Percentiles rank a stretch among this genome's conserved stretches.
These are phyloP conservation scores for Durio zibethinus DNA, from an alignment of 345 rosid species.

Conservation along the genomic window DNA sequence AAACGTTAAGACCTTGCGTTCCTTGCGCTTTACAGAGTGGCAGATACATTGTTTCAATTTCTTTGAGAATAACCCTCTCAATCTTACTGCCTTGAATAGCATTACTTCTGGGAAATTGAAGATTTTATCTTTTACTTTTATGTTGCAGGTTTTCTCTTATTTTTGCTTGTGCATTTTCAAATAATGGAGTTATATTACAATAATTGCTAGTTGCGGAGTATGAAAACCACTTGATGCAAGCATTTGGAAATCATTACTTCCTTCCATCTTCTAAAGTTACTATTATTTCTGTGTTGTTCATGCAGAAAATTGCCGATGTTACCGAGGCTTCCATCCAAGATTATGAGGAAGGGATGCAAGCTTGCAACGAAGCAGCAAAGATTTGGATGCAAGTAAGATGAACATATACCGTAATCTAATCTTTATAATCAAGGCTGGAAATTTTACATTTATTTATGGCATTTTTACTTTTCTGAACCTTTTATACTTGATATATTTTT, in stretches of 20 bases:
- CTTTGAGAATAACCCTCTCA: not conserved
- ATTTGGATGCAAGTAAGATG: slow-evolving; percentile 75
- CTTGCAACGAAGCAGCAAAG: slow-evolving; percentile 80
- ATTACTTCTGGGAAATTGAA: not conserved
- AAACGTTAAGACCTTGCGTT: not conserved
- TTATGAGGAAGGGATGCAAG: slow-evolving; percentile 77
- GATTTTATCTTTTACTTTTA: not conserved
- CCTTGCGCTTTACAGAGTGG: not conserved
- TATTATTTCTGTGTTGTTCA: slow-evolving; percentile 8
- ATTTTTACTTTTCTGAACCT: not conserved
- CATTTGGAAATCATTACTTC: not conserved
- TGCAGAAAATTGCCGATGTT: slow-evolving; percentile 74
- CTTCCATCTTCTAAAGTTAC: not conserved
- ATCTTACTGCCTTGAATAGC: not conserved
- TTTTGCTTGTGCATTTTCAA: not conserved
- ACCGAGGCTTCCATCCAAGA: slow-evolving; percentile 75
- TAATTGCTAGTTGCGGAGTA: not conserved
- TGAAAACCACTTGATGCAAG: not conserved
- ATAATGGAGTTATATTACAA: not conserved
- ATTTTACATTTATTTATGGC: not conserved
- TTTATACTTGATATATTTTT: not conserved
- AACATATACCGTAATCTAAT: not conserved
- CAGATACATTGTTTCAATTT: not conserved
- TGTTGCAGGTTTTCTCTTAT: not conserved
- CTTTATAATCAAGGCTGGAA: not conserved